Conservation (phyloP, 2,329 filamentous ascomycete genomes). For the Thelonectria discophora region DNA sequence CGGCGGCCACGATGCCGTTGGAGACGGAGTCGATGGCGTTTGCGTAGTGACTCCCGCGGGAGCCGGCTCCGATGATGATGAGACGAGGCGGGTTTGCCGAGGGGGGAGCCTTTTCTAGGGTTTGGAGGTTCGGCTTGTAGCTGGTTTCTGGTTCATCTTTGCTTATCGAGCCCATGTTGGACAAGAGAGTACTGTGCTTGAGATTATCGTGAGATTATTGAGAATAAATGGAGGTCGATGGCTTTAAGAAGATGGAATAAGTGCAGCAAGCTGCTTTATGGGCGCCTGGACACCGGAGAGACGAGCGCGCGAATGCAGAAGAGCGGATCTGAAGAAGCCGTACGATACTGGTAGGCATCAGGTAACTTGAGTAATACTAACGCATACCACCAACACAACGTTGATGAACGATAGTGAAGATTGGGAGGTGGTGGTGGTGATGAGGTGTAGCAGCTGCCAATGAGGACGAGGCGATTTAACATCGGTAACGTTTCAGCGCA, state of each 20-base stretch:
- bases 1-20: constrained; percentile 74
- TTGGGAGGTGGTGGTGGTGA: constrained; percentile 8
- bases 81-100: constrained; percentile 68
- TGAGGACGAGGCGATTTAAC: constrained; percentile 35
- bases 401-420: constrained; percentile 5
- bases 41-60: constrained; percentile 79
- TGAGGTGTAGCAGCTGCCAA: constrained; percentile 27
- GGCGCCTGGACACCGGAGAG: neutral
- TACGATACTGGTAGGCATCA: neutral
- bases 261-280: neutral
- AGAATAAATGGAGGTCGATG: neutral
- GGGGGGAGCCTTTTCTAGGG: constrained; percentile 54
- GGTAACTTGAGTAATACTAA: neutral
- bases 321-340: constrained; percentile 6
- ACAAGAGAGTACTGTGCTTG: neutral
- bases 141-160: constrained; percentile 15
- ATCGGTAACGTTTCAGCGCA: constrained; percentile 45
- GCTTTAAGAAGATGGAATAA: neutral
- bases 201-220: neutral
- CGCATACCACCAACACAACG: constrained; percentile 1
- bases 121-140: constrained; percentile 32
- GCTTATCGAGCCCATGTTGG: neutral
- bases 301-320: neutral
- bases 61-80: constrained; percentile 84
- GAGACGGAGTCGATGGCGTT: constrained; percentile 70